A percentile compares a stretch with the other conserved stretches of the same genome.
Evolutionary conservation across 352 stramenopile species (phyloP).

Genomic region (Phytophthora colocasiae): DNA sequence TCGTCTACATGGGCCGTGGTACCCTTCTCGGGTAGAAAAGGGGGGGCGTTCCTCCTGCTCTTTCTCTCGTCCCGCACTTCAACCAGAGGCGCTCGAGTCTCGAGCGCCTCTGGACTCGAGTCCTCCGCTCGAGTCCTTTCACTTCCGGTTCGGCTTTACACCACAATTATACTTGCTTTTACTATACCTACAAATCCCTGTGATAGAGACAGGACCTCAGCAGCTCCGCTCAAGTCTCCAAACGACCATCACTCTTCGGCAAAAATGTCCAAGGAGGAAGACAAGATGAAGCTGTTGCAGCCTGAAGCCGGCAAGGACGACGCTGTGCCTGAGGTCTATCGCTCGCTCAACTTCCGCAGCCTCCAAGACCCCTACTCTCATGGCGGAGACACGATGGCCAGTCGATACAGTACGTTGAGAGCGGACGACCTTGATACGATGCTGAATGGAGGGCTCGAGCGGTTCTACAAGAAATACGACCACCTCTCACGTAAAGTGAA

Average conservation of each 20-base stretch:
- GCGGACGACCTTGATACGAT: constrained; percentile 65
- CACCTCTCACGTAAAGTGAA: too few species aligned
- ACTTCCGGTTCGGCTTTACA: too few species aligned
- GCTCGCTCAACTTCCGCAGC: constrained; percentile 69
- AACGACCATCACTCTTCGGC: background rate
- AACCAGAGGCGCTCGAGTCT: background rate
- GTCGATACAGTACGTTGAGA: constrained; percentile 51
- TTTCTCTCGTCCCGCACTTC: background rate
- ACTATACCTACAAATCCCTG: too few species aligned
- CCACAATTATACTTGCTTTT: too few species aligned
- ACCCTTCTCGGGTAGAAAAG: too few species aligned
- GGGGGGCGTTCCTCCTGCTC: background rate
- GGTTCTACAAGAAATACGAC: too few species aligned
- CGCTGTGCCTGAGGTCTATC: constrained; percentile 68
- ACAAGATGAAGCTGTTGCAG: constrained; percentile 61
- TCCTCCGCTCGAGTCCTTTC: too few species aligned
- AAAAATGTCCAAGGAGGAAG: constrained; percentile 18
- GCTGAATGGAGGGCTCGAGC: too few species aligned
- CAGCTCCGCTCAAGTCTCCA: background rate
- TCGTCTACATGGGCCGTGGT: too few species aligned
- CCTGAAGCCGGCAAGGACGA: constrained; percentile 29
- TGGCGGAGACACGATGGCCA: constrained; percentile 29
- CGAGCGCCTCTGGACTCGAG: too few species aligned
- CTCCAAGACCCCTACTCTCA: constrained; percentile 81
- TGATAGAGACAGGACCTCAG: too few species aligned